Evolutionary conservation across 768 basidiomycete species (phyloP).

Genomic region (Harrya chromipes): DNA sequence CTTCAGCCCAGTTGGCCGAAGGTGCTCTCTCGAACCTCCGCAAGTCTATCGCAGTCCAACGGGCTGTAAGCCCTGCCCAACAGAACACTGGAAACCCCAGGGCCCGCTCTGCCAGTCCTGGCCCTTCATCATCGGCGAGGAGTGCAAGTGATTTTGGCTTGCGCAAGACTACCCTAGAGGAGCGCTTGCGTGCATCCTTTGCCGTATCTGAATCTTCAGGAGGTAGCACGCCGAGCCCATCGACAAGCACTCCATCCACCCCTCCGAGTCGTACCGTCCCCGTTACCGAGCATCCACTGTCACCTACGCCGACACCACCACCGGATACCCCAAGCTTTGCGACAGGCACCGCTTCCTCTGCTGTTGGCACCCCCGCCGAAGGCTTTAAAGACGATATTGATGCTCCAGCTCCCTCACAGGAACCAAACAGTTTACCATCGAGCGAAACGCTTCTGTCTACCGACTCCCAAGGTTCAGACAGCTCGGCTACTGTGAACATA

Average conservation of each 20-base stretch:
- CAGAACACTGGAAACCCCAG: conserved; percentile 14
- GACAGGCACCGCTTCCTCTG: not conserved
- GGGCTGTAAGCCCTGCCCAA: conserved; percentile 40
- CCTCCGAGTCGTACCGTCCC: conserved; percentile 19
- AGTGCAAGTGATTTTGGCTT: conserved; percentile 19
- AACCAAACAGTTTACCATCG: not conserved
- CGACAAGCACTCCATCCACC: conserved; percentile 42
- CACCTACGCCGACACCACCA: conserved; percentile 43
- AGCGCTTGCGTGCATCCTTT: conserved; percentile 67
- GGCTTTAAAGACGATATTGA: not conserved
- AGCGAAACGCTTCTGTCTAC: not conserved
- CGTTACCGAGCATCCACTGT: conserved; percentile 34
- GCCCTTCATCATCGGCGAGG: conserved; percentile 20
- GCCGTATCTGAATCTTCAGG: conserved; percentile 54
- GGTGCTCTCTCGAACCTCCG: conserved; percentile 57
- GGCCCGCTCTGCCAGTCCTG: conserved; percentile 24
- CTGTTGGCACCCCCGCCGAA: not conserved
- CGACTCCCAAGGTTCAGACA: not conserved
- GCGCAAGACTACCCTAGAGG: conserved; percentile 66
- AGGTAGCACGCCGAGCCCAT: conserved; percentile 38
- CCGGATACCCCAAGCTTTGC: conserved; percentile 37
- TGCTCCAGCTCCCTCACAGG: not conserved
- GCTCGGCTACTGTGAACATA: not conserved
- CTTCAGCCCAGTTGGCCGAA: conserved; percentile 58
- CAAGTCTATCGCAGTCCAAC: conserved; percentile 58